Evolutionary conservation across 345 rosid species (phyloP), one percentile per base, ranked within the genome.

Genomic region (Brassica incana): DNA sequence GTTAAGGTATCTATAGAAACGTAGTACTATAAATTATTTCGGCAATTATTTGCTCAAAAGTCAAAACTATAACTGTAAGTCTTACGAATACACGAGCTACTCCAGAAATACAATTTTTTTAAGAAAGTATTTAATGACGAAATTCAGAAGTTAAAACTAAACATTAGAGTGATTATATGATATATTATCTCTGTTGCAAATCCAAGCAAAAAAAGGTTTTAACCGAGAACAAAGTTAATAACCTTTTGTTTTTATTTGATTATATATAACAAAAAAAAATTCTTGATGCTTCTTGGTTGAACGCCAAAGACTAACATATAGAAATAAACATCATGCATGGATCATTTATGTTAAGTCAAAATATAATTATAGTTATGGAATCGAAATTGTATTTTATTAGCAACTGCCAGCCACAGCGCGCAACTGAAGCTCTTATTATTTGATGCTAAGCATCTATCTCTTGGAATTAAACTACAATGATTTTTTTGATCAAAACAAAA

Each of bases 1-100:
- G 29, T 35, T 68, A 66, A 68, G 23, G 33, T 15, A 11, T 30
- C 32, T 68, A 6, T 29, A 59, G 35, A 60, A 68, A 66, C 78
- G 38, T 35, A 65, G n/a, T 27, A 14, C 6, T 60, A 45, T 18
- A 48, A 0, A 16, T 73, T 29, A 16, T 30, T 64, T 43, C 7
- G 61, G 18, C 52, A 65, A 11, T 45, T 11, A 7, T 2, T 14
- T 72, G 27, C 38, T 56, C 38, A 25, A 36, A 27, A 40, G 27
- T 38, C 38, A 40, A 36, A 27, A 40, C 40, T 38, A 25, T 72
- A 36, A 8, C n/a, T 62, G 43, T 8, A 12, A 70, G 5, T 36
- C 10, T 59, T 23, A n/a, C 43, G 32, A 25, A 11, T 25, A 63
- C 6, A 14, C 10, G 30, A 29, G 14, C 7, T 14, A 29, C 30